Evolutionary conservation across 352 stramenopile genomes (phyloP).

Genomic region (Globisporangium lucens): DNA sequence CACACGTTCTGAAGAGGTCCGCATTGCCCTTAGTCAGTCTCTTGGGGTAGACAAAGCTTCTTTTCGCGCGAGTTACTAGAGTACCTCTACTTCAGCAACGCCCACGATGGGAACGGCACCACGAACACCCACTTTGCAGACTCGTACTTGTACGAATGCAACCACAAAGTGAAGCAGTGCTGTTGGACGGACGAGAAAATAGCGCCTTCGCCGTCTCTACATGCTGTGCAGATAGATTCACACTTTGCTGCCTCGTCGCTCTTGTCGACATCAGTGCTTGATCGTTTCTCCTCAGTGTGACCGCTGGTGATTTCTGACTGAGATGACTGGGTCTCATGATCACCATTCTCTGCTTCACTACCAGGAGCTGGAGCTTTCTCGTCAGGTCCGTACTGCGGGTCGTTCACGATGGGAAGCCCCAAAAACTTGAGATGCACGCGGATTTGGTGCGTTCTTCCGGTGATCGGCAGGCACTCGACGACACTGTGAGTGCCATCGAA

Average conservation of each 20-base stretch:
- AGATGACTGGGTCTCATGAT: not conserved
- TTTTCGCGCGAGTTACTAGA: too few species aligned
- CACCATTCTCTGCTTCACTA: not conserved
- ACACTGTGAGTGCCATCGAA: conserved; percentile 48
- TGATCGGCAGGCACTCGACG: conserved; percentile 88
- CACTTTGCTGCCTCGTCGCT: not conserved
- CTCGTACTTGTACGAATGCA: conserved; percentile 56
- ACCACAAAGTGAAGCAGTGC: conserved; percentile 33
- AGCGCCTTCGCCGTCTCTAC: conserved; percentile 12
- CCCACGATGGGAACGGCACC: conserved; percentile 42
- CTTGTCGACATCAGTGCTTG: not conserved
- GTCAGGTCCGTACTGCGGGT: conserved; percentile 89
- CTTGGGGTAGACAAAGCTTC: too few species aligned
- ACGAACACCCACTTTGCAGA: conserved; percentile 34
- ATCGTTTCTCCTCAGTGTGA: not conserved
- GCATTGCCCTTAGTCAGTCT: too few species aligned
- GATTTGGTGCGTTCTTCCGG: conserved; percentile 95
- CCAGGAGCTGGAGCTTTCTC: not conserved
- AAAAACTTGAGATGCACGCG: conserved; percentile 90
- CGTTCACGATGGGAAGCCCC: conserved; percentile 91
- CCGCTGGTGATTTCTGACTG: not conserved
- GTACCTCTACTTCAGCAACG: not conserved
- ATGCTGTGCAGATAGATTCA: conserved; percentile 20
- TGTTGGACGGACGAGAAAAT: conserved; percentile 22
- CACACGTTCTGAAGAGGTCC: too few species aligned